These are phyloP conservation scores for Capronia americana DNA, from an alignment of 2,329 filamentous ascomycete species.

Conservation along the genomic window DNA sequence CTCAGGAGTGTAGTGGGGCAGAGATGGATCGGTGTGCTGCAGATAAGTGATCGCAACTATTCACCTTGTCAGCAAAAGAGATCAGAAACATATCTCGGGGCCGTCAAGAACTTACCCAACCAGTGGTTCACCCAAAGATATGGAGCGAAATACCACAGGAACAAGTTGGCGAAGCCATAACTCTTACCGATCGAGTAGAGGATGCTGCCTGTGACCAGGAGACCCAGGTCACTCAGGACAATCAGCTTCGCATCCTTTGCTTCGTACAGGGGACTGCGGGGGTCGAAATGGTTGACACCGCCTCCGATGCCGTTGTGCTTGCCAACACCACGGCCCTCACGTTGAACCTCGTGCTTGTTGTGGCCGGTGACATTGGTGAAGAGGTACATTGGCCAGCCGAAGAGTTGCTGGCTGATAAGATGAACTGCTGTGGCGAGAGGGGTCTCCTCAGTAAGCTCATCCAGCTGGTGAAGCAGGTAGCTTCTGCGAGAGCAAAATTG, in stretches of 20 bases:
- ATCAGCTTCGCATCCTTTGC: conserved; percentile 88
- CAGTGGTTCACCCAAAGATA: conserved; percentile 99
- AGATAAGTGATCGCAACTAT: conserved; percentile 94
- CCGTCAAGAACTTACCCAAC: conserved; percentile 73
- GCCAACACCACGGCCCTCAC: conserved; percentile 89
- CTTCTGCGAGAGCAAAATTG: conserved; percentile 78
- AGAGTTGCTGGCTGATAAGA: conserved; percentile 82
- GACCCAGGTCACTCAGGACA: conserved; percentile 81
- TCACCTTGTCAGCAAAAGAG: conserved; percentile 31
- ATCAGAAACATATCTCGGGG: not conserved
- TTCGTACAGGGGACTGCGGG: conserved; percentile 87
- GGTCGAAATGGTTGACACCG: conserved; percentile 95
- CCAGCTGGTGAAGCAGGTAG: conserved; percentile 77
- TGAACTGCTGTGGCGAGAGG: conserved; percentile 78
- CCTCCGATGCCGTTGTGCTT: conserved; percentile 81
- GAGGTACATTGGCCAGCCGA: conserved; percentile 93
- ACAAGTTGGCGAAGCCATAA: conserved; percentile 84
- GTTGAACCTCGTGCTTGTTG: conserved; percentile 89
- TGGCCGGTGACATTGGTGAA: conserved; percentile 93
- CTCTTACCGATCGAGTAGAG: conserved; percentile 74
- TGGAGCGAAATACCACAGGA: conserved; percentile 93
- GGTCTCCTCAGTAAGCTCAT: conserved; percentile 92
- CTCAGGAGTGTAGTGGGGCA: conserved; percentile 86
- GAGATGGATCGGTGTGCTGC: conserved; percentile 92
- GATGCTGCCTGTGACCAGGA: conserved; percentile 66